Base-by-base conservation (phyloP, 805 yeast species). In the Candida sithepensis region DNA sequence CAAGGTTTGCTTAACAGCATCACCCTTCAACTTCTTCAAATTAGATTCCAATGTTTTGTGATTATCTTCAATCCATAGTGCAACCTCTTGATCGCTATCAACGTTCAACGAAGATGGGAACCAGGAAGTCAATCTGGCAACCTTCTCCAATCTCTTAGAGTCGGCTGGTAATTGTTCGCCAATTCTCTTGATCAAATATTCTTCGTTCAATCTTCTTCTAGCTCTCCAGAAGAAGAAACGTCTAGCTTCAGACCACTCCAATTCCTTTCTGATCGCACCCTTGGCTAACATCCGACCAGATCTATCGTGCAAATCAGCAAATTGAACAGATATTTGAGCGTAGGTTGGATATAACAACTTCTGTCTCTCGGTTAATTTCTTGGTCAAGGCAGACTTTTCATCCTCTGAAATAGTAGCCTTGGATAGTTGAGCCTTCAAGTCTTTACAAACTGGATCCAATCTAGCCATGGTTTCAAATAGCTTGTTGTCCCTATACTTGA, bases 151-250 rank as follows among this genome's bases (percentile, higher is more conserved):
- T 68, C 91, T 82, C 18, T 79, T 73, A 20, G 85, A 76, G 32
- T 65, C 63, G 28, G 45, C 33, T 13, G 56, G 49, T 47, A 86
- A 67, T 49, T 81, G 84, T 48, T 79, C 82, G 45, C 81, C 79
- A 56, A 91, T 78, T 64, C 86, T 79, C 68, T 79, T 82, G 67
- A 89, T 73, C 65, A 92, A 74, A 69, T 89, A 88, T 68, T 88
- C 96, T 71, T 94, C 99, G 65, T 87, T 84, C 69, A 94, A 75
- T 69, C 97, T 88, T 72, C 99, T 85, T 74, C 97, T 88, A 52
- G 89, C 80, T 71, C 99, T 84, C 99, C 99, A 94, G 94, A 88
- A 94, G 83, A 94, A 94, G 82, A 78, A 88, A 63, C 98, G 83
- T 77, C 99, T 88, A 26, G 97, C 80, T 43, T 90, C 77, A 41